Base-by-base conservation (phyloP, 345 rosid genomes). In the Lepidium sativum region DNA sequence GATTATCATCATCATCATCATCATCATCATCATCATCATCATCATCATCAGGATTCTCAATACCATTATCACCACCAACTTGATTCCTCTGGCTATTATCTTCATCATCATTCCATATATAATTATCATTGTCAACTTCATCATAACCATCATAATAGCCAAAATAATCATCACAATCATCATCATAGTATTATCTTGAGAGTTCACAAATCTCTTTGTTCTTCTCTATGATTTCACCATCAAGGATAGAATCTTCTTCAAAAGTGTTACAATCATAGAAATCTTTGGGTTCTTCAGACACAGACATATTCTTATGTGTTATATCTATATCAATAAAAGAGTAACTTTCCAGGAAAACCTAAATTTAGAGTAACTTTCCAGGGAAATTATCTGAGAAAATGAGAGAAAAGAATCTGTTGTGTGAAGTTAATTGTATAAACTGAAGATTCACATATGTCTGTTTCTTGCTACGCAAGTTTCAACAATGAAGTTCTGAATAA, bases 391-490 rank as follows among this genome's bases (percentile, higher is more conserved):
- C 20, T 41, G 31, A 53, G 68, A 53, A 39, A n/a, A 39, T 68
- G 51, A n/a, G 50, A 60, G 47, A 61, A 70, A 62, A 21, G 25
- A 45, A 59, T 70, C 25, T 54, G 49, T 62, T 62, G 69, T 71
- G 70, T 71, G 54, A 71, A 64, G 75, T 48, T 48, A 63, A n/a
- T 71, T 56, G 70, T 64, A 64, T 6, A 56, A 71, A 64, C 65
- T 54, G 2, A 29, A 55, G 8, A 37, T 13, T 55, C 0, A 63
- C 45, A 48, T 29, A 48, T 31, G 60, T 31, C 54, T 29, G 29
- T 29, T 56, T 56, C 57, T 71, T 55, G 75, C 8, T 55, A 11
- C 9, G 5, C 45, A 70, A 62, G 57, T 16, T 70, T 15, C 17
- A 43, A 54, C 16, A 3, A 14, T 69, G n/a, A n/a, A n/a, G n/a